These are phyloP conservation scores for Beauveria sp. DNA, from an alignment of 2,329 filamentous ascomycete species.

Conservation along the genomic window DNA sequence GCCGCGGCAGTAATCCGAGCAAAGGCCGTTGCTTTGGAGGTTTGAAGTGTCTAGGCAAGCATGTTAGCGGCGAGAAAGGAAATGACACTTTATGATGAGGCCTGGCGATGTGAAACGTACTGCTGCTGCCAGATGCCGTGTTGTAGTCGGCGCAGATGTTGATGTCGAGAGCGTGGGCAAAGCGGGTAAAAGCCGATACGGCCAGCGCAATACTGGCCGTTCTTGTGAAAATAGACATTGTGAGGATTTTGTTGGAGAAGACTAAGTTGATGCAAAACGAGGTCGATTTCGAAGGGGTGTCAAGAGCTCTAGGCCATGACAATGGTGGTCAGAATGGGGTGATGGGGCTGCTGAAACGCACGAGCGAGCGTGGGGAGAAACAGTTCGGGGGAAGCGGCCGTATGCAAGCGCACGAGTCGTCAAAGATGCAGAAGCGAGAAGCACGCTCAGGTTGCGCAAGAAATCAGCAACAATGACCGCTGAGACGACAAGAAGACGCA, in stretches of 20 bases:
- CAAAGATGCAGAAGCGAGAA: background rate
- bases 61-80: background rate
- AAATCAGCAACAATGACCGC: background rate
- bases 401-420: background rate
- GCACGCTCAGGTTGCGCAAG: background rate
- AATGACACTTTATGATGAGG: background rate
- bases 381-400: background rate
- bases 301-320: constrained; percentile 3
- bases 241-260: constrained; percentile 1
- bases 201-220: constrained; percentile 17
- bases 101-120: constrained; percentile 19
- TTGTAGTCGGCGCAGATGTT: constrained; percentile 31
- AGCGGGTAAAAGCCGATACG: constrained; percentile 17
- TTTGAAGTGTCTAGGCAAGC: background rate
- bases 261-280: background rate
- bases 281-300: background rate
- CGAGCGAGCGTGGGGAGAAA: background rate
- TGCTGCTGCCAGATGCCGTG: constrained; percentile 24
- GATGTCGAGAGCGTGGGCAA: constrained; percentile 21
- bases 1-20: constrained; percentile 48
- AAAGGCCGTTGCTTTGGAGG: constrained; percentile 48
- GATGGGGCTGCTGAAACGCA: background rate
- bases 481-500: background rate
- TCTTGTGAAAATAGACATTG: constrained; percentile 19
- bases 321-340: background rate